phyloP scores from a whole-genome alignment of 495 filamentous ascomycete genomes.

The Penicillium ucsense region DNA sequence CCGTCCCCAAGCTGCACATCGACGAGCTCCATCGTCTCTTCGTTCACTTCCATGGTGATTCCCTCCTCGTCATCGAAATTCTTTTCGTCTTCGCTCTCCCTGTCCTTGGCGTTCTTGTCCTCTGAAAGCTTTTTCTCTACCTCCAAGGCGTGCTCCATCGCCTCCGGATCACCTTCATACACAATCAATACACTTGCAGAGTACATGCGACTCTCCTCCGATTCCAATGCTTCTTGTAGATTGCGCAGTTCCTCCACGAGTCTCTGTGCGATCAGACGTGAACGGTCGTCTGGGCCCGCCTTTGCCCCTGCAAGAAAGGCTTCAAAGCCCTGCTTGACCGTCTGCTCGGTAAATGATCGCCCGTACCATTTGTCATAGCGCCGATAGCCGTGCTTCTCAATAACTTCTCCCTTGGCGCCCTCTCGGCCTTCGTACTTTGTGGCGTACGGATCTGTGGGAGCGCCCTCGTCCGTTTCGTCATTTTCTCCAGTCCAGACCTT shows the following conservation, averaged over 20 bases:
- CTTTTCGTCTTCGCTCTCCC: conserved; percentile 26
- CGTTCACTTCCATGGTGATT: conserved; percentile 44
- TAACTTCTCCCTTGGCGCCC: conserved; percentile 26
- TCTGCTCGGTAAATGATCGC: conserved; percentile 57
- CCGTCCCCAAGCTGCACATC: conserved; percentile 22
- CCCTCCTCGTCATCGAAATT: conserved; percentile 42
- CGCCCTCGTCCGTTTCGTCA: conserved; percentile 32
- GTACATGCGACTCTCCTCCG: conserved; percentile 86
- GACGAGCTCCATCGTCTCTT: conserved; percentile 26
- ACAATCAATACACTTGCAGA: conserved; percentile 82
- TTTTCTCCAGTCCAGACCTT: conserved; percentile 67
- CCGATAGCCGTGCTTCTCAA: conserved; percentile 49
- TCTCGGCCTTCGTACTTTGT: conserved; percentile 31
- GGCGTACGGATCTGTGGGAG: conserved; percentile 31
- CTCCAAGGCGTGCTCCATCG: conserved; percentile 55
- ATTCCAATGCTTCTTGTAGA: conserved; percentile 56
- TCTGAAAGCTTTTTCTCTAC: conserved; percentile 39
- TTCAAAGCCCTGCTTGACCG: conserved; percentile 63
- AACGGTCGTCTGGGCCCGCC: conserved; percentile 41
- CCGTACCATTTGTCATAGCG: conserved; percentile 88
- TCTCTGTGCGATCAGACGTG: conserved; percentile 47
- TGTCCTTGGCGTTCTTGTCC: conserved; percentile 16
- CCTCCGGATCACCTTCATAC: conserved; percentile 77
- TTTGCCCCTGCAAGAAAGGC: conserved; percentile 61
- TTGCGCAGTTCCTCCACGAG: conserved; percentile 58